Evolutionary conservation across 345 rosid species (phyloP).

Genomic region (Gossypium longicalyx): DNA sequence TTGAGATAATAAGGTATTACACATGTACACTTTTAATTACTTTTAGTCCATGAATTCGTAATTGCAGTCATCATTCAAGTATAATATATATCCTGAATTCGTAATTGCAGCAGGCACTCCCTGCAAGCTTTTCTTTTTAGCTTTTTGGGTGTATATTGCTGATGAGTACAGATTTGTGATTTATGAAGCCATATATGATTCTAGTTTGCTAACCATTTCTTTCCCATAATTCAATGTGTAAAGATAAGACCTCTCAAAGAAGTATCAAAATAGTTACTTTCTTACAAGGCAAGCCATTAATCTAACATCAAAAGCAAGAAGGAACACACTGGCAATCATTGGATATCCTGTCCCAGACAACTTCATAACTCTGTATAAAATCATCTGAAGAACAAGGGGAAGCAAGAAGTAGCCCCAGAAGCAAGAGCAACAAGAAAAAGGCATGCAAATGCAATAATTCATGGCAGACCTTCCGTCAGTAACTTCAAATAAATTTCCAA

Average conservation of each 20-base stretch:
- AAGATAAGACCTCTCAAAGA: neutral
- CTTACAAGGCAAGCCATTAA: neutral
- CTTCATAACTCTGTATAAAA: neutral
- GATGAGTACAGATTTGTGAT: neutral
- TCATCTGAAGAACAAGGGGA: neutral
- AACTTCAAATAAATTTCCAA: neutral
- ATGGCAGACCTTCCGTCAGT: neutral
- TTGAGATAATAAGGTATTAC: neutral
- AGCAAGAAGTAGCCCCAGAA: neutral
- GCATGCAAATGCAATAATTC: neutral
- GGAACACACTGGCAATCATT: neutral
- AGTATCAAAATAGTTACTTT: neutral
- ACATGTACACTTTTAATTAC: neutral
- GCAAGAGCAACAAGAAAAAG: neutral
- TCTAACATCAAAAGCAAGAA: neutral
- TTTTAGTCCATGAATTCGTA: neutral
- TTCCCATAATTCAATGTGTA: neutral
- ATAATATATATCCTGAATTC: neutral
- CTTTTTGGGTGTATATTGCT: neutral
- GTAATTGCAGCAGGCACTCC: neutral
- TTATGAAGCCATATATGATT: neutral
- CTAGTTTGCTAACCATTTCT: neutral
- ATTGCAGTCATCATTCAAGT: neutral
- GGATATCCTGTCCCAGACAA: neutral
- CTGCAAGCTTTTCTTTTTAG: neutral